Conservation (phyloP, 805 yeast genomes). For the Cyberlindnera americana region DNA sequence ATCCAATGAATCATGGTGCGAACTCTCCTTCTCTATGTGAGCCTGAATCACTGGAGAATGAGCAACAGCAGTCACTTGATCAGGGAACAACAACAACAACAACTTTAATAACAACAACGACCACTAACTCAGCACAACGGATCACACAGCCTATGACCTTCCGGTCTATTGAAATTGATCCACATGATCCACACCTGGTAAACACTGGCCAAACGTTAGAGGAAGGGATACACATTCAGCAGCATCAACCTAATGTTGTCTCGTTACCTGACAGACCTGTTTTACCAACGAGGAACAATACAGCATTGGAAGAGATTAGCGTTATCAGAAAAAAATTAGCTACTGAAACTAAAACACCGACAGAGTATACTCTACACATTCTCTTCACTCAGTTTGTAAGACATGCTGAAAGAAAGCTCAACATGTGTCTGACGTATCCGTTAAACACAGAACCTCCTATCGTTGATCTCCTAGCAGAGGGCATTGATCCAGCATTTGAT, state of each 20-base stretch:
- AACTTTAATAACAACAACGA: background rate
- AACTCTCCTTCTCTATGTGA: background rate
- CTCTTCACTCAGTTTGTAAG: slow-evolving; percentile 94
- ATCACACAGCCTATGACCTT: slow-evolving; percentile 10
- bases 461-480: slow-evolving; percentile 74
- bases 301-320: slow-evolving; percentile 23
- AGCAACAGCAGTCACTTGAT: background rate
- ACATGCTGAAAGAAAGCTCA: slow-evolving; percentile 84
- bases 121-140: background rate
- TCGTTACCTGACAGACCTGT: background rate
- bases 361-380: slow-evolving; percentile 91
- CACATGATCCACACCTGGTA: slow-evolving; percentile 5
- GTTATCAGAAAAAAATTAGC: slow-evolving; percentile 36
- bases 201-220: background rate
- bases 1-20: background rate
- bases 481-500: slow-evolving; percentile 84
- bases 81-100: slow-evolving; percentile 1
- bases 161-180: slow-evolving; percentile 19
- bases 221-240: too few species aligned
- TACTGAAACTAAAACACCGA: slow-evolving; percentile 64
- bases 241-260: background rate
- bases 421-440: slow-evolving; percentile 63
- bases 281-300: slow-evolving; percentile 9
- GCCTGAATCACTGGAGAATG: background rate
- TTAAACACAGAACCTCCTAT: slow-evolving; percentile 74